Evolutionary conservation across 164 flowering plant genomes (phyloP), one percentile per base, ranked within the genome.

Genomic region (Stephania yunnanensis): DNA sequence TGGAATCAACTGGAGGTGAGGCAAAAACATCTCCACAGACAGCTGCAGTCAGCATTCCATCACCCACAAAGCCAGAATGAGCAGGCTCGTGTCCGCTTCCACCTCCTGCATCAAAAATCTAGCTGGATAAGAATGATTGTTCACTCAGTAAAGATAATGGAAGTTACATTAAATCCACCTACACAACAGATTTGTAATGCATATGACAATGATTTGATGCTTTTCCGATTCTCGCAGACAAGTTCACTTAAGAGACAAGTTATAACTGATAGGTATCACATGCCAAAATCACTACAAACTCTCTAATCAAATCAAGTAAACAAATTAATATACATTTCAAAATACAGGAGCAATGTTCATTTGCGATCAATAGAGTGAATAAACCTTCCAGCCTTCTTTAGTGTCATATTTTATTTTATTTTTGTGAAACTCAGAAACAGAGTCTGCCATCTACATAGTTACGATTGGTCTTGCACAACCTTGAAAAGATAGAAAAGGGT

Each of bases 81-180:
- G 99, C 95, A 81, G 99, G 99, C 81, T 95, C 99, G 86, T 95
- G 99, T 44, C 99, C 99, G 84, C 99, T 95, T 77, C 99, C 99
- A 80, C 98, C 99, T 36, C 99, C 98, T 95, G 83, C 36, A 76
- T n/a, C 31, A 73, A 1, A 73, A 72, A 44, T 22, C 44, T 7
- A 44, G 7, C n/a, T 17, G 20, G 4, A 58, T 13, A 20, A 58
- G 22, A 17, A 58, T 58, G 22, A 19, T 58, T 58, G 22, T 58
- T 58, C n/a, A 20, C 7, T 17, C 68, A 73, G 44, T 58, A 58
- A 58, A 15, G n/a, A 13, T 58, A 15, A 58, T 58, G 22, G 2
- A 58, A 58, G 20, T 58, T 58, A 58, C 7, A 19, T 15, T 20
- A 58, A 20, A 19, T 58, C 65, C n/a, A 58, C 22, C 65, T 19